Base-by-base conservation (phyloP, 805 yeast genomes). In the Isabelozyma rhagii region DNA sequence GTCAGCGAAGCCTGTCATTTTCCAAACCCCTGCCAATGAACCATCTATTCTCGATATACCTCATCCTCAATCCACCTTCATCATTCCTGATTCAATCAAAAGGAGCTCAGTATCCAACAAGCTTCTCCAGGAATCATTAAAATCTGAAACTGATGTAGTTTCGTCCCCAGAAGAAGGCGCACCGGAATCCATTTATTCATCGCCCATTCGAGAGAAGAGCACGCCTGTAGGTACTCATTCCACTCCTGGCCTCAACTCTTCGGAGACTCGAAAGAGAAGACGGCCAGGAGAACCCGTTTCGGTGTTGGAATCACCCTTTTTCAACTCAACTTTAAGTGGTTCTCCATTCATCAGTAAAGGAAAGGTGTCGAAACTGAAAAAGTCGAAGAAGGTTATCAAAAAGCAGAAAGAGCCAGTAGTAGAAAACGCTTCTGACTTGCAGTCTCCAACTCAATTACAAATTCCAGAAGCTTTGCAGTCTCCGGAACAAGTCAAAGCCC, bases 271-370 rank as follows among this genome's bases (percentile, higher is more conserved):
- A 9, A 54, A 41, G 41, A 39, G 54, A 14, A 54, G 43, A 17
- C 56, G 53, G 47, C 77, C 76, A 1, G 74, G 79, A 4, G 73
- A 67, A n/a, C 71, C 70, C 1, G 61, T 69, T 2, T 49, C 68
- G 0, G 55, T 67, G 4, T 56, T 52, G 41, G 66, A 65, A 18
- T 75, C 79, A 1, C 79, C 79, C 6, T 70, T 69, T 49, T 71
- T 55, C 49, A 61, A 59, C 13, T 58, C 61, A 1, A 47, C 42
- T 8, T 50, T 56, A 15, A 49, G 55, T 38, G 62, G 58, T 1
- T 58, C 64, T 5, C 63, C 63, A 14, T 29, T 46, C 4, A 18
- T 43, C 38, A 15, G 34, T 9, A 34, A 31, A 25, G 21, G 15
- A 13, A 43, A 8, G 14, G 28, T 17, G 15, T 38, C 17, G 14